These are phyloP conservation scores for Vicia villosa DNA, from an alignment of 306 rosid genomes.

Conservation along the genomic window DNA sequence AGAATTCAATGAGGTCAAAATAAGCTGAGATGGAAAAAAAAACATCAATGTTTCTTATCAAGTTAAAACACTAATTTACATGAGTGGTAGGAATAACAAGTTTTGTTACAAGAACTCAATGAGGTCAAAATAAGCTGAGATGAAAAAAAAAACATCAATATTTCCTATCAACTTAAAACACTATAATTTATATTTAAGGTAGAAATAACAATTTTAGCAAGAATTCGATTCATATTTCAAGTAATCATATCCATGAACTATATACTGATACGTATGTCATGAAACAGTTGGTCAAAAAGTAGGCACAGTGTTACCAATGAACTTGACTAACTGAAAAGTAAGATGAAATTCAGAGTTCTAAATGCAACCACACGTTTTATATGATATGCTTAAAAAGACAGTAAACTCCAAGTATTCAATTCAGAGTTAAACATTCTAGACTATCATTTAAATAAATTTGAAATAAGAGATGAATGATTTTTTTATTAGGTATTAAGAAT, in stretches of 20 bases:
- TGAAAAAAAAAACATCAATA: no score
- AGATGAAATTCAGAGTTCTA: constrained; percentile 9
- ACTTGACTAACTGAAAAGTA: constrained; percentile 22
- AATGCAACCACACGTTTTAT: no score
- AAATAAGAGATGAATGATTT: not conserved
- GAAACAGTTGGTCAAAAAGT: constrained; percentile 25
- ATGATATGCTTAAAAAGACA: no score
- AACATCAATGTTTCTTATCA: constrained; percentile 16
- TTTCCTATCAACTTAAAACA: not conserved
- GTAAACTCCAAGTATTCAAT: no score
- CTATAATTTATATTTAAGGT: constrained; percentile 1
- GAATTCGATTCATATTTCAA: constrained; percentile 25
- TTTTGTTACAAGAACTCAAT: not conserved
- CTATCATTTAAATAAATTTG: not conserved
- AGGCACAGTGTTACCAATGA: constrained; percentile 5
- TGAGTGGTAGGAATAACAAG: constrained; percentile 8
- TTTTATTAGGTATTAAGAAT: constrained; percentile 9
- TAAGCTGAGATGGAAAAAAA: no score
- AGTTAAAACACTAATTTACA: constrained; percentile 6
- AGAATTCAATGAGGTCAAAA: not conserved
- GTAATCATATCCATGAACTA: constrained; percentile 15
- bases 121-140: no score
- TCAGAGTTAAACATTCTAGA: not conserved
- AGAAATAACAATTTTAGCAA: constrained; percentile 11
- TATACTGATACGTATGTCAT: not conserved